phyloP scores from a whole-genome alignment of 2,329 filamentous ascomycete species.

The Colletotrichum eremochloae region DNA sequence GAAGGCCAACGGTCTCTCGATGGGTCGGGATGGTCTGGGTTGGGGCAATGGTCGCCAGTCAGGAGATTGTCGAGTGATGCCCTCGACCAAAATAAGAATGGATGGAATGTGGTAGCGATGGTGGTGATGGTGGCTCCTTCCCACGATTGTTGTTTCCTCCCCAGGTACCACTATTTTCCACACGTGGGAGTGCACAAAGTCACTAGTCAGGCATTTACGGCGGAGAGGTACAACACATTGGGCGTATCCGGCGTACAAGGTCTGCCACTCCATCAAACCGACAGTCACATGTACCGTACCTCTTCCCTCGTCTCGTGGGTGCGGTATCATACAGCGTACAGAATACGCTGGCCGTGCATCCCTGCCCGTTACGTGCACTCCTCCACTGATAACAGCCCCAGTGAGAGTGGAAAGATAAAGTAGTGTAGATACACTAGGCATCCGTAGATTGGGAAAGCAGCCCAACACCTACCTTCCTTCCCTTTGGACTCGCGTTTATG shows the following conservation, averaged over 20 bases:
- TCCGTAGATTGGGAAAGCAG: neutral
- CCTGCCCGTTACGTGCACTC: constrained; percentile 33
- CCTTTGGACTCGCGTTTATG: neutral
- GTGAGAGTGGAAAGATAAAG: neutral
- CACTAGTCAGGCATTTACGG: neutral
- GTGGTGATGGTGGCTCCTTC: neutral
- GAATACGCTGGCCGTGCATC: neutral
- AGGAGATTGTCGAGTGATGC: neutral
- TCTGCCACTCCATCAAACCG: neutral
- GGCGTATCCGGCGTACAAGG: constrained; percentile 9
- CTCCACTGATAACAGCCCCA: constrained; percentile 18
- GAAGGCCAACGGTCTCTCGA: neutral
- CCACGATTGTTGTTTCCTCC: constrained; percentile 28
- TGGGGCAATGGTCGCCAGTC: neutral
- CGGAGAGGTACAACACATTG: constrained; percentile 12
- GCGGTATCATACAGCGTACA: neutral
- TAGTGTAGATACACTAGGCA: too few relatives aligned
- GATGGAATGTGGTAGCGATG: too few relatives aligned
- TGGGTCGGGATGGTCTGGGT: neutral
- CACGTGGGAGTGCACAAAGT: constrained; percentile 37
- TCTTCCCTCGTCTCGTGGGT: neutral
- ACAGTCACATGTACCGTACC: constrained; percentile 11
- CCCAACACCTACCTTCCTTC: neutral
- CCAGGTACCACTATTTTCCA: constrained; percentile 34
- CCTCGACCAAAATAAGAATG: neutral